phyloP scores from a whole-genome alignment of 83 land plant species.

The Diphasiastrum complanatum region DNA sequence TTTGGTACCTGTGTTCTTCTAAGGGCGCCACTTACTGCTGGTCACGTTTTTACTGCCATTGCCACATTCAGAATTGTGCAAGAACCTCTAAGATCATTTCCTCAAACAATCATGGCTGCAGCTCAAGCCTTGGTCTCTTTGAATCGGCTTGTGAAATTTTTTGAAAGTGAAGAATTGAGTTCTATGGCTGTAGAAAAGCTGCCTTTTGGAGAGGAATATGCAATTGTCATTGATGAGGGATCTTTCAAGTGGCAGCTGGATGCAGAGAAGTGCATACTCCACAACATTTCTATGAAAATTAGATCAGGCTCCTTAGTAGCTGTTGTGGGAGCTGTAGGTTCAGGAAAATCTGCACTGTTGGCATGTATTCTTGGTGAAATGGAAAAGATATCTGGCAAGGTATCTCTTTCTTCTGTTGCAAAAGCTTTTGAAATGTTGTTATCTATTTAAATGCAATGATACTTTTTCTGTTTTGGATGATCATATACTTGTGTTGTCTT shows the following conservation, averaged over 20 bases:
- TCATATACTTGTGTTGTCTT: too few relatives aligned
- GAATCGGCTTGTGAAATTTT: conserved; percentile 17
- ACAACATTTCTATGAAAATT: conserved; percentile 9
- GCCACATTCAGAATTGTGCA: conserved; percentile 28
- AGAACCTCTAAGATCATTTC: conserved; percentile 21
- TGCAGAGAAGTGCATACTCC: not conserved
- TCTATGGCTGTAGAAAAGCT: conserved; percentile 15
- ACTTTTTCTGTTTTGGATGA: too few relatives aligned
- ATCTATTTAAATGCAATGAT: too few relatives aligned
- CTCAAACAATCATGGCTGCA: conserved; percentile 14
- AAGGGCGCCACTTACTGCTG: conserved; percentile 11
- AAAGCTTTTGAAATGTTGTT: too few relatives aligned
- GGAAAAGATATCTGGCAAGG: conserved; percentile 25
- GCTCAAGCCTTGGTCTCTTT: conserved; percentile 26
- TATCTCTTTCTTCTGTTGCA: too few relatives aligned
- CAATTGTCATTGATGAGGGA: conserved; percentile 9
- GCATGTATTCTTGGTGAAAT: conserved; percentile 30
- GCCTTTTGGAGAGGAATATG: not conserved
- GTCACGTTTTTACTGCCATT: conserved; percentile 23
- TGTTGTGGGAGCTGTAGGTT: conserved; percentile 25
- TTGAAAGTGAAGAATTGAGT: conserved; percentile 25
- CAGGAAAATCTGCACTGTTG: conserved; percentile 31
- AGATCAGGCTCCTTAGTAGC: conserved; percentile 26
- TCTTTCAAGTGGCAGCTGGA: conserved; percentile 14
- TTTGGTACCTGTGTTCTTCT: too few relatives aligned